A percentile compares a stretch with the other conserved stretches of the same genome.
Evolutionary conservation across 75 land plant genomes (phyloP).

Genomic region (Ceratopteris richardii): DNA sequence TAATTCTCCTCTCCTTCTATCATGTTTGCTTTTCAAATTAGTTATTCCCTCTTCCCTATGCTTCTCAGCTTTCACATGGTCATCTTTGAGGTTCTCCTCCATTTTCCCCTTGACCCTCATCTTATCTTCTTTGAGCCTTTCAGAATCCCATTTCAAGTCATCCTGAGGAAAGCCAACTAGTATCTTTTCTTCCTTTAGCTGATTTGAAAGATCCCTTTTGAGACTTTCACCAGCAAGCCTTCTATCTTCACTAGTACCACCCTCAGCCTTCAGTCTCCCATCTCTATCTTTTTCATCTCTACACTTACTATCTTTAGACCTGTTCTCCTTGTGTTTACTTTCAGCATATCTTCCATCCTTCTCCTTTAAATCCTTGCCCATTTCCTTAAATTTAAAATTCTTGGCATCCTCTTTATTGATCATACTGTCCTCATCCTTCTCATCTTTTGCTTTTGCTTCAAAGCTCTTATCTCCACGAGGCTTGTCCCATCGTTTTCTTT

Average conservation of each 20-base stretch:
- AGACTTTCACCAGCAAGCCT: neutral
- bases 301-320: neutral
- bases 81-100: neutral
- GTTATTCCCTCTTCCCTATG: neutral
- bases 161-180: neutral
- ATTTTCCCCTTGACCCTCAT: neutral
- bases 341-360: neutral
- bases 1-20: neutral
- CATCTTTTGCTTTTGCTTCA: conserved; percentile 4
- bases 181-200: neutral
- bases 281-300: conserved; percentile 6
- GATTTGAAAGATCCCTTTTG: neutral
- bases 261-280: neutral
- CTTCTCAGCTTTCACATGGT: neutral
- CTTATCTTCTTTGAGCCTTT: neutral
- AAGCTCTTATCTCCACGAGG: neutral
- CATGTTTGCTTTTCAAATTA: neutral
- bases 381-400: neutral
- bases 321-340: neutral
- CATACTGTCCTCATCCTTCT: neutral
- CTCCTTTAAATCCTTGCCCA: neutral
- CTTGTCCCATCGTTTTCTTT: neutral
- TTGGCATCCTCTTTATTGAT: too few relatives aligned
- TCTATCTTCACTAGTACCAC: neutral
- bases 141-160: neutral